Conservation (phyloP, 1,139 yeast genomes). For the Zygoascus hellenicus region DNA sequence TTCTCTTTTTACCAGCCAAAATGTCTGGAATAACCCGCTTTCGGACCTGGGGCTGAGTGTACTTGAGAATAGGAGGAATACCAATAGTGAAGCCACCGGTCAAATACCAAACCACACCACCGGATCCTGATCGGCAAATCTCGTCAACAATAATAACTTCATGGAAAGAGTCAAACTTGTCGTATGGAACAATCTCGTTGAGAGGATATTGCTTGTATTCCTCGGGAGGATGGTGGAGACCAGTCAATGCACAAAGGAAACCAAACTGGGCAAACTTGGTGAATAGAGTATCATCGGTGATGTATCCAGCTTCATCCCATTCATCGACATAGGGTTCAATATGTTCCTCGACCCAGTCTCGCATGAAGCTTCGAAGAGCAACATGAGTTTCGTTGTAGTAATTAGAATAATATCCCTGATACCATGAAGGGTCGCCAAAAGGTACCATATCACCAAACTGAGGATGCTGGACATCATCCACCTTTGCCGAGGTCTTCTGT, state of each 20-base stretch:
- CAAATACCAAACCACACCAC: conserved; percentile 38
- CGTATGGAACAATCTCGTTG: conserved; percentile 31
- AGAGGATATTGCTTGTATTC: conserved; percentile 32
- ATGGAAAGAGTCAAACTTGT: conserved; percentile 37
- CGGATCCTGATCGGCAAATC: conserved; percentile 38
- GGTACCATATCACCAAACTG: conserved; percentile 39
- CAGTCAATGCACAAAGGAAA: conserved; percentile 32
- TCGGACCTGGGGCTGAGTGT: conserved; percentile 31
- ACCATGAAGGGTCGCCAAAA: conserved; percentile 42
- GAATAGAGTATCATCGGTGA: conserved; percentile 31
- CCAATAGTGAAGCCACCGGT: conserved; percentile 40
- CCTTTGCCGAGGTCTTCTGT: conserved; percentile 12
- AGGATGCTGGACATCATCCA: conserved; percentile 16
- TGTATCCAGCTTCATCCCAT: conserved; percentile 38
- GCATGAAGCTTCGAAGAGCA: conserved; percentile 35
- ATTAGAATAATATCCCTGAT: conserved; percentile 39
- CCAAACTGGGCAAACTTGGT: conserved; percentile 33
- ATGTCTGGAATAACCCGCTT: conserved; percentile 36
- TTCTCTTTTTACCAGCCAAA: conserved; percentile 37
- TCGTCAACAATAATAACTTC: conserved; percentile 37
- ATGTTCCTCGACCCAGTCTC: conserved; percentile 38
- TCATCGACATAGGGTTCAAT: conserved; percentile 38
- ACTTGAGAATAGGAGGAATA: conserved; percentile 37
- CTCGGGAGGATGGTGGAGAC: conserved; percentile 31
- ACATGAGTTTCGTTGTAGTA: conserved; percentile 38